Evolutionary conservation across 2,329 filamentous ascomycete genomes (phyloP).

Genomic region (Talaromyces sp.): DNA sequence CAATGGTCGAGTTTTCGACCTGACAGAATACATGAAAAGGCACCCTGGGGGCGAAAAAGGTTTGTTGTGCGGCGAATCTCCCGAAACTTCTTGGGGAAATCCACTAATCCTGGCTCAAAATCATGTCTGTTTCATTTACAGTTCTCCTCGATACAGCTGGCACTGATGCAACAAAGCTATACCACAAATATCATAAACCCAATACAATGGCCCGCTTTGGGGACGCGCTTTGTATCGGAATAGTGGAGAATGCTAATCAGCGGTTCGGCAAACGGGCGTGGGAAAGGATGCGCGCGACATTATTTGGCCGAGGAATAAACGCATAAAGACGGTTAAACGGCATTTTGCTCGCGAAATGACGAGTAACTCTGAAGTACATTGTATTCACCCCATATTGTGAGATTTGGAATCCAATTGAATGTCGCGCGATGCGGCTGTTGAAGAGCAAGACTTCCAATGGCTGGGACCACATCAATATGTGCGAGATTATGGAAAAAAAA

Average conservation of each 20-base stretch:
- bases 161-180: conserved; percentile 20
- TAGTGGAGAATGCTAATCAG: background rate
- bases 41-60: conserved; percentile 31
- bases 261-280: background rate
- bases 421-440: too few species aligned
- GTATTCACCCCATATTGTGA: too few species aligned
- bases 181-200: conserved; percentile 18
- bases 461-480: too few species aligned
- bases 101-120: too few species aligned
- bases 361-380: too few species aligned
- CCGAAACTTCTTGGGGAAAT: too few species aligned
- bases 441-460: too few species aligned
- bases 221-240: background rate
- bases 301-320: background rate
- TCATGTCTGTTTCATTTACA: background rate
- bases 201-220: conserved; percentile 10
- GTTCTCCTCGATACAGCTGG: conserved; percentile 13
- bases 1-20: conserved; percentile 27
- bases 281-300: background rate
- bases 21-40: conserved; percentile 24
- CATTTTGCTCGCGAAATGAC: too few species aligned
- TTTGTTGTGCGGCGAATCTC: background rate
- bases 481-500: too few species aligned
- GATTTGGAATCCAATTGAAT: too few species aligned
- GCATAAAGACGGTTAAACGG: too few species aligned